phyloP scores from a whole-genome alignment of 2,329 filamentous ascomycete genomes.

The Monosporascus sp. region DNA sequence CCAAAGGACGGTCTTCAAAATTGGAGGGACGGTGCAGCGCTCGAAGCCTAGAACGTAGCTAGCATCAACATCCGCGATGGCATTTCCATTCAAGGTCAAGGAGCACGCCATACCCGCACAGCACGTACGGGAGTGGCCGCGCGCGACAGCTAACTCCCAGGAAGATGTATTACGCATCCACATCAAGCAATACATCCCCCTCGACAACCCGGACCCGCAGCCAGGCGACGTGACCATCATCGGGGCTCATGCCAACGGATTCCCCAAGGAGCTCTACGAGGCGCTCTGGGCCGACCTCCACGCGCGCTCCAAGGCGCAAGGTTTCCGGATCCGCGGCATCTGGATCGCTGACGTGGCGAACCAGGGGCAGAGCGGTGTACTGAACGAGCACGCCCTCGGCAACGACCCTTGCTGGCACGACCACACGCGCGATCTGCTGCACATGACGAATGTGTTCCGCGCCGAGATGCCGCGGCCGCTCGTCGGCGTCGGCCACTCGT shows the following conservation, averaged over 20 bases:
- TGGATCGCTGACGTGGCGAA: slow-evolving; percentile 89
- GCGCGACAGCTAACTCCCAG: slow-evolving; percentile 65
- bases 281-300: slow-evolving; percentile 84
- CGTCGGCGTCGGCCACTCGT: slow-evolving; percentile 82
- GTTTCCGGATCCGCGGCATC: slow-evolving; percentile 70
- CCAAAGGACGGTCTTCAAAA: too few species aligned
- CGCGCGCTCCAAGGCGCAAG: slow-evolving; percentile 29
- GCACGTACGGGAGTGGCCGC: slow-evolving; percentile 77
- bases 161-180: slow-evolving; percentile 69
- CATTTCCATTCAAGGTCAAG: slow-evolving; percentile 55
- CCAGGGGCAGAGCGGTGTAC: slow-evolving; percentile 70
- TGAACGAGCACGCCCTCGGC: slow-evolving; percentile 72
- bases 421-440: slow-evolving; percentile 75
- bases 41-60: too few species aligned
- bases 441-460: slow-evolving; percentile 81
- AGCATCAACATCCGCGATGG: slow-evolving; percentile 15
- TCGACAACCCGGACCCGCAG: slow-evolving; percentile 60
- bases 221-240: slow-evolving; percentile 81
- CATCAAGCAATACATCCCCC: slow-evolving; percentile 84
- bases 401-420: slow-evolving; percentile 90
- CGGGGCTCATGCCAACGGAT: slow-evolving; percentile 84
- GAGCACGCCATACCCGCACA: slow-evolving; percentile 70
- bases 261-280: slow-evolving; percentile 94
- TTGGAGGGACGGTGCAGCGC: too few species aligned
- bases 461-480: slow-evolving; percentile 74